phyloP scores from a whole-genome alignment of 305 asterid species.

The Fraxinus baroniana region DNA sequence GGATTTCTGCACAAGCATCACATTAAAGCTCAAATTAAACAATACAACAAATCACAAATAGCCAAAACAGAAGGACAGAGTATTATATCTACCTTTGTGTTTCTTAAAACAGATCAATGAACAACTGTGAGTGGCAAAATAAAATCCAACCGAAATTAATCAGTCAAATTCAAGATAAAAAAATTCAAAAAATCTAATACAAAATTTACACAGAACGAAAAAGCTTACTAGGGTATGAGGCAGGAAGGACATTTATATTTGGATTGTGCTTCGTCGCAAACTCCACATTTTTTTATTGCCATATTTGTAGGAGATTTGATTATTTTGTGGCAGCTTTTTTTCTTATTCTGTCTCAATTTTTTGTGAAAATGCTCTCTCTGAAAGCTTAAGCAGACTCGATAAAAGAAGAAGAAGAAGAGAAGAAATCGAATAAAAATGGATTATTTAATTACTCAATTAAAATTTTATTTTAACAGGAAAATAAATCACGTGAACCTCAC shows the following conservation, averaged over 20 bases:
- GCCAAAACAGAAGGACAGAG: constrained; percentile 4
- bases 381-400: not conserved
- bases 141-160: constrained; percentile 17
- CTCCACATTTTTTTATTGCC: constrained; percentile 60
- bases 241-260: constrained; percentile 87
- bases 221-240: constrained; percentile 62
- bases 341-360: not conserved
- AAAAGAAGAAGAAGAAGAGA: no score
- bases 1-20: constrained; percentile 50
- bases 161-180: not conserved
- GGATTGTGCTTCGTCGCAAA: constrained; percentile 64
- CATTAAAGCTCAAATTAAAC: constrained; percentile 15
- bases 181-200: not conserved
- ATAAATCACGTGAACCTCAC: constrained; percentile 19
- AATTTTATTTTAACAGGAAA: not conserved
- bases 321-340: not conserved
- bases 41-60: not conserved
- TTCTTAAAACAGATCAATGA: constrained; percentile 76
- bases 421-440: not conserved
- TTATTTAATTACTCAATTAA: not conserved
- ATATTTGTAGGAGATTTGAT: constrained; percentile 21
- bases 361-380: not conserved
- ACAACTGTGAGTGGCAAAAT: constrained; percentile 48
- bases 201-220: not conserved
- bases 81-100: constrained; percentile 58